Conservation (phyloP, 768 basidiomycete genomes). For the Peribolospora baueri region DNA sequence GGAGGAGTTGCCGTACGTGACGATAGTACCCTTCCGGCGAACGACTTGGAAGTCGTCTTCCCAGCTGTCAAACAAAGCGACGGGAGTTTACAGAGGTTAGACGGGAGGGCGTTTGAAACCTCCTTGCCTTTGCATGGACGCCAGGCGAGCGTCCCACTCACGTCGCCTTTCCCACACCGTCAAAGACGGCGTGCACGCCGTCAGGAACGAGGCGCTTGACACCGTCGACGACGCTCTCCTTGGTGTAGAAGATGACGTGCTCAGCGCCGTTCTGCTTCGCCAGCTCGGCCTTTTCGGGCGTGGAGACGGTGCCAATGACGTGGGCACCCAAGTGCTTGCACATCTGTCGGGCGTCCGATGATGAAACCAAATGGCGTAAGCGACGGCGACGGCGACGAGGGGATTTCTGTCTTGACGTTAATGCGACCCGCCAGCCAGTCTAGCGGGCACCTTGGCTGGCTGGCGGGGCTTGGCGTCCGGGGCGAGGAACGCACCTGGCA, state of each 20-base stretch:
- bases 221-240: slow-evolving; percentile 39
- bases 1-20: slow-evolving; percentile 78
- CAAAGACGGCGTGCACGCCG: slow-evolving; percentile 61
- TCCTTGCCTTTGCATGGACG: slow-evolving; percentile 2
- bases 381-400: not conserved
- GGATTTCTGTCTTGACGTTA: not conserved
- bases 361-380: not conserved
- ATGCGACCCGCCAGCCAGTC: not conserved
- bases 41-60: slow-evolving; percentile 58
- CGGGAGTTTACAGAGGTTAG: not conserved
- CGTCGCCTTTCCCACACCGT: slow-evolving; percentile 95
- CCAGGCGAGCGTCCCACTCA: slow-evolving; percentile 23
- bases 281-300: slow-evolving; percentile 51
- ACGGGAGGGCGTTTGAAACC: not conserved
- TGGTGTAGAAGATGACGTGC: slow-evolving; percentile 58
- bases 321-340: slow-evolving; percentile 51
- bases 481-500: slow-evolving; percentile 17
- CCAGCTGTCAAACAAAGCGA: slow-evolving; percentile 26
- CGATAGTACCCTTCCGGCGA: slow-evolving; percentile 66
- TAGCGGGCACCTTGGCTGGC: not conserved
- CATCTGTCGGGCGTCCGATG: slow-evolving; percentile 36
- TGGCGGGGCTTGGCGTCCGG: not conserved
- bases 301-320: slow-evolving; percentile 83
- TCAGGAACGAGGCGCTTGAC: slow-evolving; percentile 30
- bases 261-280: slow-evolving; percentile 59